phyloP scores from a whole-genome alignment of 306 rosid genomes.

The Vicia sativa region DNA sequence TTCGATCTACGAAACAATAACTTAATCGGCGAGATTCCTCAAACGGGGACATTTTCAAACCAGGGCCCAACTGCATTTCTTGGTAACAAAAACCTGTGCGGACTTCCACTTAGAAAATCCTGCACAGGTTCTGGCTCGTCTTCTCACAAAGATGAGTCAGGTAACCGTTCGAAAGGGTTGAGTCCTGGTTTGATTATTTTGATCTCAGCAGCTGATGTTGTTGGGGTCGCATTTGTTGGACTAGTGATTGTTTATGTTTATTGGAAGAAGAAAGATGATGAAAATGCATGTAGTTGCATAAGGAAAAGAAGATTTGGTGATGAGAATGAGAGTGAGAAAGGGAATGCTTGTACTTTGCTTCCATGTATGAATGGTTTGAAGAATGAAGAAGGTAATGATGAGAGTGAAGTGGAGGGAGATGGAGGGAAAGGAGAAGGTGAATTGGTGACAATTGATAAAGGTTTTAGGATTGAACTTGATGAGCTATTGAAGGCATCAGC shows the following conservation, averaged over 20 bases:
- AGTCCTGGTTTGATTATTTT: conserved; percentile 71
- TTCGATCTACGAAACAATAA: conserved; percentile 84
- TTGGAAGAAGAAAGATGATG: conserved; percentile 77
- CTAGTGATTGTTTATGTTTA: conserved; percentile 71
- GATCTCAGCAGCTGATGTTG: conserved; percentile 81
- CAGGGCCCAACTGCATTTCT: conserved; percentile 97
- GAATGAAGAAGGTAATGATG: conserved; percentile 32
- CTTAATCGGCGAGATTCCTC: conserved; percentile 84
- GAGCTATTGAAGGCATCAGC: conserved; percentile 93
- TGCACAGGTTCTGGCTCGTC: conserved; percentile 54
- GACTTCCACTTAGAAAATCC: conserved; percentile 76
- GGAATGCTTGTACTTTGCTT: conserved; percentile 42
- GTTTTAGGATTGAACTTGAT: conserved; percentile 83
- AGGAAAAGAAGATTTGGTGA: conserved; percentile 67
- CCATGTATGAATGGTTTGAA: conserved; percentile 58
- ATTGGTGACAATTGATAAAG: conserved; percentile 85
- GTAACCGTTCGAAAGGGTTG: conserved; percentile 42
- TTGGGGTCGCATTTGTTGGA: conserved; percentile 71
- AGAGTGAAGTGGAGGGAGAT: conserved; percentile 58
- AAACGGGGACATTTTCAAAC: conserved; percentile 81
- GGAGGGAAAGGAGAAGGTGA: conserved; percentile 56
- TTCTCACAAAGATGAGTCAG: neutral
- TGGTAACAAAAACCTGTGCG: conserved; percentile 69
- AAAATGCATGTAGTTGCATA: conserved; percentile 73
- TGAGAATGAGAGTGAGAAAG: conserved; percentile 42